These are phyloP conservation scores for Fusarium decemcellulare DNA, from an alignment of 2,329 filamentous ascomycete genomes.

Conservation along the genomic window DNA sequence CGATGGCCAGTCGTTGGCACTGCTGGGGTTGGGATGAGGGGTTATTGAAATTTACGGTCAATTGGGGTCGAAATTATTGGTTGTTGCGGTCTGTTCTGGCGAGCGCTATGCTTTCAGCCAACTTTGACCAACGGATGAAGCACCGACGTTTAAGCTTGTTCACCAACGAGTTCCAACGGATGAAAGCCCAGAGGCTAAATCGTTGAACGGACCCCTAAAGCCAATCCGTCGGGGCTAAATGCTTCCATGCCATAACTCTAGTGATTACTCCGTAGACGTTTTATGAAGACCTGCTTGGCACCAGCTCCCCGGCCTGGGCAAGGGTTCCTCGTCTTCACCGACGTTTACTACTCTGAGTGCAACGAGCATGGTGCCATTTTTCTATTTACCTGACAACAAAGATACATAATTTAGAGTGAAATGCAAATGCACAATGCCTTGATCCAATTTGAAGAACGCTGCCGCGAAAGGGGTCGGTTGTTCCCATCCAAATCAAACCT, in stretches of 20 bases:
- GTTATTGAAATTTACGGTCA: slow-evolving; percentile 27
- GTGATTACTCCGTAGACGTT: too few relatives aligned
- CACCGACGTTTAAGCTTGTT: background rate
- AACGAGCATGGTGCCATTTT: background rate
- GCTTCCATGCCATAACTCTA: background rate
- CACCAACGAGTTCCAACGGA: background rate
- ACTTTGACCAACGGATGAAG: background rate
- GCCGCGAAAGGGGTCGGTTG: too few relatives aligned
- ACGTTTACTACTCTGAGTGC: background rate
- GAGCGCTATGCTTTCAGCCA: background rate
- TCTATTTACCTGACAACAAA: too few relatives aligned
- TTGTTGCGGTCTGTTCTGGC: background rate
- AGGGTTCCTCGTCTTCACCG: slow-evolving; percentile 8
- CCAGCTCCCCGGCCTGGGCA: background rate
- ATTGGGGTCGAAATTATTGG: slow-evolving; percentile 19
- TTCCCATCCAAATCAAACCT: too few relatives aligned
- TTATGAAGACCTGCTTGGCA: background rate
- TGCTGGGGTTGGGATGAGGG: slow-evolving; percentile 14
- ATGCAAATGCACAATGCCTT: too few relatives aligned
- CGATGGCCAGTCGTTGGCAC: slow-evolving; percentile 16
- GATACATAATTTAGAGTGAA: too few relatives aligned
- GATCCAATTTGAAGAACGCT: too few relatives aligned
- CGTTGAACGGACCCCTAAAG: background rate
- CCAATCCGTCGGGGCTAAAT: slow-evolving; percentile 1
- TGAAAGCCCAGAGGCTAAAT: background rate